Conservation (phyloP, 352 stramenopile genomes). For the Globisporangium splendens region DNA sequence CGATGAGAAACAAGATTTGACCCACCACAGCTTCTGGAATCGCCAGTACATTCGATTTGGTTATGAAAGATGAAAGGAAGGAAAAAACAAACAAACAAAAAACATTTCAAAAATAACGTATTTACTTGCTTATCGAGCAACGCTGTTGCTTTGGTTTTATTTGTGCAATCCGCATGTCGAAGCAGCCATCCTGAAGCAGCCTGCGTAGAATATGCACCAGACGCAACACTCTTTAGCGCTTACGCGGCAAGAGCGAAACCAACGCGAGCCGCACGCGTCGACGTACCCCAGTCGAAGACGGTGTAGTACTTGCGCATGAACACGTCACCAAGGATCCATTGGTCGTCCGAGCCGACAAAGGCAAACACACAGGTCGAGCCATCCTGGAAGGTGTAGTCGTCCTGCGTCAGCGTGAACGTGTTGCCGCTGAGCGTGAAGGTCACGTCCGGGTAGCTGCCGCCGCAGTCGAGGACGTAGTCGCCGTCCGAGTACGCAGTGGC, state of each 20-base stretch:
- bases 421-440: slow-evolving; percentile 86
- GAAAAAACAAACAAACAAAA: no score
- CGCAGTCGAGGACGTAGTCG: slow-evolving; percentile 93
- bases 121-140: no score
- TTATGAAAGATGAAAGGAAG: no score
- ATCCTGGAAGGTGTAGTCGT: slow-evolving; percentile 88
- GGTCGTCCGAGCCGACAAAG: slow-evolving; percentile 5
- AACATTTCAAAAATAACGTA: no score
- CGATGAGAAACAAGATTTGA: no score
- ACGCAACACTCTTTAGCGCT: not conserved
- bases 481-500: slow-evolving; percentile 88
- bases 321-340: slow-evolving; percentile 76
- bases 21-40: no score
- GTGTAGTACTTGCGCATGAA: slow-evolving; percentile 94
- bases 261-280: slow-evolving; percentile 51
- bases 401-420: slow-evolving; percentile 81
- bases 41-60: no score
- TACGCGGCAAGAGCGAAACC: slow-evolving; percentile 61
- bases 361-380: slow-evolving; percentile 17
- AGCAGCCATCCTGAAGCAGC: no score
- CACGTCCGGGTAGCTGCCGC: slow-evolving; percentile 78
- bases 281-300: slow-evolving; percentile 80
- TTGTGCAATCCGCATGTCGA: no score
- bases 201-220: no score
- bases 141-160: no score